Percentiles rank a stretch among this genome's conserved stretches.
Evolutionary conservation across 257 asterid species (phyloP).

Genomic region (Scutellaria minor): DNA sequence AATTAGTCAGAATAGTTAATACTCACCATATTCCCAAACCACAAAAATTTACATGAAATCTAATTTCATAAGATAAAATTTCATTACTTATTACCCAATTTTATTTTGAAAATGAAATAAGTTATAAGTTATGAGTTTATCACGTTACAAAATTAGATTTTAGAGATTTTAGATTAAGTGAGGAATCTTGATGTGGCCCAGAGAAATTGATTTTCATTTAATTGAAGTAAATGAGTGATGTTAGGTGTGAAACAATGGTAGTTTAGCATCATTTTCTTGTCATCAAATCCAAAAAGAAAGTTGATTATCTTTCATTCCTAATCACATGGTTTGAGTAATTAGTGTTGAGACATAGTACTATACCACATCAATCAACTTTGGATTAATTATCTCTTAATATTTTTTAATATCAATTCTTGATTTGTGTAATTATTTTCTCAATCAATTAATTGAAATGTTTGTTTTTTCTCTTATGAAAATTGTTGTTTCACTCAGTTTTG

Average conservation of each 20-base stretch:
- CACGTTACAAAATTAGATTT: neutral
- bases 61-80: too few relatives aligned
- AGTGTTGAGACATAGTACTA: constrained; percentile 1
- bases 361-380: constrained; percentile 25
- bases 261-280: constrained; percentile 39
- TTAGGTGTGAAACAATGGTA: constrained; percentile 28
- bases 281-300: constrained; percentile 32
- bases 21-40: too few relatives aligned
- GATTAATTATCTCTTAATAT: neutral
- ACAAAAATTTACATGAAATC: too few relatives aligned
- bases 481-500: too few relatives aligned
- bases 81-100: too few relatives aligned
- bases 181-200: constrained; percentile 33
- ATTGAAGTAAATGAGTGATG: constrained; percentile 33
- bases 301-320: constrained; percentile 22
- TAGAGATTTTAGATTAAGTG: neutral
- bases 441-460: too few relatives aligned
- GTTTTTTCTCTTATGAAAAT: too few relatives aligned
- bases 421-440: too few relatives aligned
- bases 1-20: too few relatives aligned
- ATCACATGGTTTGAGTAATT: constrained; percentile 32
- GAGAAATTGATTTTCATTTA: constrained; percentile 30
- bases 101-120: too few relatives aligned
- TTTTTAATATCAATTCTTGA: too few relatives aligned
- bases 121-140: too few relatives aligned